Evolutionary conservation across 139 green algal genomes (phyloP), one percentile per base, ranked within the genome.

Genomic region (Chlamydomonas sphaeroides): DNA sequence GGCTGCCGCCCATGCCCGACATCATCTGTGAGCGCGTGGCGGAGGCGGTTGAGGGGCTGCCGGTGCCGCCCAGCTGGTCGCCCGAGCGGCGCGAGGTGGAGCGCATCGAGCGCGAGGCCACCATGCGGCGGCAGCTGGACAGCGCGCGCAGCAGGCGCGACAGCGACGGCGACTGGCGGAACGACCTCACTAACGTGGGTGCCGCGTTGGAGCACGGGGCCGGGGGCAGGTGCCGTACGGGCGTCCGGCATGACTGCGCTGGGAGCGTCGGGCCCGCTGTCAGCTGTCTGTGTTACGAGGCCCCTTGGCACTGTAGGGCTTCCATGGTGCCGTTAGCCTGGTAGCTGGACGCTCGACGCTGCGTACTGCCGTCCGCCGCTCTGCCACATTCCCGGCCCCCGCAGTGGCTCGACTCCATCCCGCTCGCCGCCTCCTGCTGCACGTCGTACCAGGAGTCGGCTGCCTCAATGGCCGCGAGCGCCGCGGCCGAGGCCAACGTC

Each of bases 131-230:
- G 62, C 42, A 49, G 75, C 42, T 23, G n/a, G 61, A 72, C 18
- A n/a, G n/a, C n/a, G n/a, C n/a, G n/a, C n/a, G n/a, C n/a, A n/a
- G n/a, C n/a, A n/a, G n/a, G n/a, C n/a, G n/a, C n/a, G n/a, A n/a
- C n/a, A n/a, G n/a, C n/a, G n/a, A n/a, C n/a, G n/a, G n/a, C n/a
- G 33, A 32, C 5, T 82, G 75, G 75, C 75, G 75, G 17, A 35
- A 82, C n/a, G 75, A 82, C 62, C 62, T 82, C 20, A 62, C 32
- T 10, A 57, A 80, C 61, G n/a, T n/a, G n/a, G n/a, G n/a, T n/a
- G n/a, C n/a, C n/a, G n/a, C n/a, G n/a, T n/a, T n/a, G n/a, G n/a
- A n/a, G n/a, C n/a, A n/a, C n/a, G n/a, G n/a, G n/a, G n/a, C n/a
- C n/a, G n/a, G n/a, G n/a, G n/a, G n/a, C n/a, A n/a, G n/a, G n/a